Conservation (phyloP, 768 basidiomycete genomes). For the Cystoderma amianthinum region DNA sequence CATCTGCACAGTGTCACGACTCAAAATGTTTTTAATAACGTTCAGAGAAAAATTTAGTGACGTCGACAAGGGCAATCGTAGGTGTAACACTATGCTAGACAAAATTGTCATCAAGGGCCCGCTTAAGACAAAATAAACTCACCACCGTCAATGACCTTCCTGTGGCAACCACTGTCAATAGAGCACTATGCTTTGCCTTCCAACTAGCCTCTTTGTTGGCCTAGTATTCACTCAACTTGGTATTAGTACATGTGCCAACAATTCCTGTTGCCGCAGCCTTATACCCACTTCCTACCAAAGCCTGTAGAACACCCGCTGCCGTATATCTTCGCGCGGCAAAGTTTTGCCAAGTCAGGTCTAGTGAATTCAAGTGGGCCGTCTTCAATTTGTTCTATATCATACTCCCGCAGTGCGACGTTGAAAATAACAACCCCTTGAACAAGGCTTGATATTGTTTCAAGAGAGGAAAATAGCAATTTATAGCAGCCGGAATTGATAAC, state of each 20-base stretch:
- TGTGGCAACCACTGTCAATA: constrained; percentile 90
- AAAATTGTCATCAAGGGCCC: constrained; percentile 4
- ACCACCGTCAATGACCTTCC: constrained; percentile 84
- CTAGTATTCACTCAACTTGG: constrained; percentile 64
- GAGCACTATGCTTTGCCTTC: constrained; percentile 89
- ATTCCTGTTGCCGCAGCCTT: constrained; percentile 86
- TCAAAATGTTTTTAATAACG: constrained; percentile 79
- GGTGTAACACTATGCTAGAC: constrained; percentile 86
- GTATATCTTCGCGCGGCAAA: constrained; percentile 85
- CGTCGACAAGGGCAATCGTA: constrained; percentile 85
- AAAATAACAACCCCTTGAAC: constrained; percentile 89
- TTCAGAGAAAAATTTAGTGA: constrained; percentile 92
- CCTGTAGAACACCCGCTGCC: constrained; percentile 92
- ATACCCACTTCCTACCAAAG: constrained; percentile 74
- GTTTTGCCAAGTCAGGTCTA: constrained; percentile 75
- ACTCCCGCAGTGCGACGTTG: constrained; percentile 83
- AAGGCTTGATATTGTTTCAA: constrained; percentile 76
- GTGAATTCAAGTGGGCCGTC: constrained; percentile 96
- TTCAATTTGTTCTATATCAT: constrained; percentile 93
- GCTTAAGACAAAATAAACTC: constrained; percentile 10
- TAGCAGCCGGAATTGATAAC: constrained; percentile 87
- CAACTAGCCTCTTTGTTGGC: constrained; percentile 59
- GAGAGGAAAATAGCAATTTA: constrained; percentile 70
- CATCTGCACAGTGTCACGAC: constrained; percentile 64
- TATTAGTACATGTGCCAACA: constrained; percentile 76